These are phyloP conservation scores for Zizania palustris DNA, from an alignment of 202 grass and related monocot genomes.

Conservation along the genomic window DNA sequence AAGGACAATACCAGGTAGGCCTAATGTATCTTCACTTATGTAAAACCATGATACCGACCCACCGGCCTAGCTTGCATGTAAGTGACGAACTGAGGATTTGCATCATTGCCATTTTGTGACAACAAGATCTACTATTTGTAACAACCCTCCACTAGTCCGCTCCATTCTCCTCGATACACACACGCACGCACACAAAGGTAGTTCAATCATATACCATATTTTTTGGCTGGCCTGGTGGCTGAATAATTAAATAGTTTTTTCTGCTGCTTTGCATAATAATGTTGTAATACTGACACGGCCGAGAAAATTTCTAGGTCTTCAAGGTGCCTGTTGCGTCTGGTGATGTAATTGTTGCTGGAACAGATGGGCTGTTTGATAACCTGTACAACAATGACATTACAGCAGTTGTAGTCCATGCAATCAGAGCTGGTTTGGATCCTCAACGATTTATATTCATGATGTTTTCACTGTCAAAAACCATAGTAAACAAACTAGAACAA, in stretches of 20 bases:
- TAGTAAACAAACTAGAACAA: too few species aligned
- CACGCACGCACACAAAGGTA: background rate
- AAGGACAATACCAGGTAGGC: too few species aligned
- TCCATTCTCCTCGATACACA: too few species aligned
- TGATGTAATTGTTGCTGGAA: conserved; percentile 42
- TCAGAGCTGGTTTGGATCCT: conserved; percentile 35
- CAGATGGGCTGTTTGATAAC: conserved; percentile 45
- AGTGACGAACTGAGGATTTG: background rate
- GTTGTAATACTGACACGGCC: background rate
- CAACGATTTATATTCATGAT: background rate
- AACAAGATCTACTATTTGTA: background rate
- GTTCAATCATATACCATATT: background rate
- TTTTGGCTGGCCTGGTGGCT: too few species aligned
- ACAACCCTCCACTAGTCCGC: background rate
- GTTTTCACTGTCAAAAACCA: too few species aligned
- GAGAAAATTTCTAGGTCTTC: conserved; percentile 27
- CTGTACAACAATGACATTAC: conserved; percentile 47
- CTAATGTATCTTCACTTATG: background rate
- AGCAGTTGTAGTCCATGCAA: conserved; percentile 45
- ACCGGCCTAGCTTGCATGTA: background rate
- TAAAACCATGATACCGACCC: too few species aligned
- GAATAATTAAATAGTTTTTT: too few species aligned
- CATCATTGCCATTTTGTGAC: background rate
- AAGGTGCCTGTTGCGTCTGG: conserved; percentile 33
- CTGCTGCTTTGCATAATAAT: background rate